Evolutionary conservation across 2,329 filamentous ascomycete species (phyloP), one percentile per base, ranked within the genome.

Genomic region (Pyrenophora graminea): DNA sequence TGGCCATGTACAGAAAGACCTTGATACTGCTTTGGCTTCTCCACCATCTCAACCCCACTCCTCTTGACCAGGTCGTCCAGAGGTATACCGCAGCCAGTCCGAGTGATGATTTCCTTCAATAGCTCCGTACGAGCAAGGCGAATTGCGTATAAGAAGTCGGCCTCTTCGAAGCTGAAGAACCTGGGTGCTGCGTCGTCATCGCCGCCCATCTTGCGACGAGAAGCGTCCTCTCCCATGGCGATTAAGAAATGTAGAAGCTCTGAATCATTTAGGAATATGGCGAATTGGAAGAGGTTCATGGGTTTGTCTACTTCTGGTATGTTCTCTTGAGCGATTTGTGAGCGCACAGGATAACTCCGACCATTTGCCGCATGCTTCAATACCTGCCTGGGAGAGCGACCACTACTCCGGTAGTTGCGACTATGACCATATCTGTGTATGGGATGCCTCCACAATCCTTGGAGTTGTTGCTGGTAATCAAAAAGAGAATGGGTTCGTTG

Each of bases 21-120:
- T 69, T 89, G 87, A 66, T 95, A 95, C 68, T 83, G 89, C 50
- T 81, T 81, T 1, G 88, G 84, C 68, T 87, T 89, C 58, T 83
- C 77, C 46, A 82, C 78, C 40, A 85, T 69, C 61, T 87, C 80
- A 1, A 87, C 72, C 9, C 88, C 88, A 48, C 80, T 86, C 49
- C 82, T 82, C 71, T 86, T 82, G 37, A 89, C 81, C 5, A 94
- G 73, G 15, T 83, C 76, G 40, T 88, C 82, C 0, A 92, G 74
- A 0, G 88, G 87, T 52, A 93, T 81, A 1, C 88, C 88, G 3
- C 83, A 84, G 1, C 88, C 89, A 6, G 82, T 84, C 6, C 77
- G 76, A 64, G 80, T 83, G 68, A 93, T 89, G 48, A 89, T 79
- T 44, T 84, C 79, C 0, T 80, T 80, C 3, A 91, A 75, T 31